phyloP scores from a whole-genome alignment of 305 asterid species.

The Fraxinus paxiana region DNA sequence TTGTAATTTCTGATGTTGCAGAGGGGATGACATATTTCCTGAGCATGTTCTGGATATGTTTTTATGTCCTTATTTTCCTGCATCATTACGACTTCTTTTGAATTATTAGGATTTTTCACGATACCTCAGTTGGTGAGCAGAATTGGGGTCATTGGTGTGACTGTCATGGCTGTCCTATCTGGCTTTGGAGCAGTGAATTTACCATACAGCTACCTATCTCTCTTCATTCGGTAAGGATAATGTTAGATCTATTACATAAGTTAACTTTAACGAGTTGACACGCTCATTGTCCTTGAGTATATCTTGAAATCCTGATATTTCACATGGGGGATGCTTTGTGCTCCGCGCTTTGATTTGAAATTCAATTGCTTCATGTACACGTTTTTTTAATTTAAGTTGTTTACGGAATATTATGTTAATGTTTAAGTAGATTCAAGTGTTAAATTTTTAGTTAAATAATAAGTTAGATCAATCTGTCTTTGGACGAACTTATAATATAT shows the following conservation, averaged over 20 bases:
- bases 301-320: slow-evolving; percentile 3
- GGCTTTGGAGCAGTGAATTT: slow-evolving; percentile 98
- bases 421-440: background rate
- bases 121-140: slow-evolving; percentile 92
- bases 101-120: slow-evolving; percentile 80
- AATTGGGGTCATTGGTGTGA: slow-evolving; percentile 96
- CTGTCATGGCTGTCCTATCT: slow-evolving; percentile 88
- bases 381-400: slow-evolving; percentile 9
- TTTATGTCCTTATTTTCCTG: background rate
- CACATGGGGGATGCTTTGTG: background rate
- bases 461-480: background rate
- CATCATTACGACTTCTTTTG: slow-evolving; percentile 9
- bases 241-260: slow-evolving; percentile 12
- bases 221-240: slow-evolving; percentile 72
- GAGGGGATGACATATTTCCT: background rate
- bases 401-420: background rate
- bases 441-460: slow-evolving; percentile 9
- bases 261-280: slow-evolving; percentile 18
- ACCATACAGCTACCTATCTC: slow-evolving; percentile 91
- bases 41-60: slow-evolving; percentile 1
- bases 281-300: slow-evolving; percentile 4
- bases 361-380: background rate
- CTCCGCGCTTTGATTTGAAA: background rate
- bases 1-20: slow-evolving; percentile 11
- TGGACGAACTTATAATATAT: background rate